phyloP scores from a whole-genome alignment of 2,329 filamentous ascomycete genomes.

The Clonostachys solani region DNA sequence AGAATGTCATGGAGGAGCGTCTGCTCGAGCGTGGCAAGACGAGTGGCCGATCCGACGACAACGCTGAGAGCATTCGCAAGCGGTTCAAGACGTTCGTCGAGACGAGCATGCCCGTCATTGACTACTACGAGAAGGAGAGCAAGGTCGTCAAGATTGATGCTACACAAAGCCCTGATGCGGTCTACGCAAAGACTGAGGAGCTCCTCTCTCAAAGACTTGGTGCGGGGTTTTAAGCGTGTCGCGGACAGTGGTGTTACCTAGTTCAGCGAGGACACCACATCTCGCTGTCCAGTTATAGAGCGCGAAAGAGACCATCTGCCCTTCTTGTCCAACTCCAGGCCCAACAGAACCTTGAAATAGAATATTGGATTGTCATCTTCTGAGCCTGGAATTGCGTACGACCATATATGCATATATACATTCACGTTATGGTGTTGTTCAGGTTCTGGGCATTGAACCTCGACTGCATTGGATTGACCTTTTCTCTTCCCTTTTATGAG shows the following conservation, averaged over 20 bases:
- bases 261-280: too few relatives aligned
- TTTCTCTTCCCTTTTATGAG: too few relatives aligned
- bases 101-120: conserved; percentile 95
- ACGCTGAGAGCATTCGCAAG: conserved; percentile 93
- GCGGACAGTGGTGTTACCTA: neutral
- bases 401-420: too few relatives aligned
- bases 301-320: too few relatives aligned
- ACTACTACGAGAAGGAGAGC: conserved; percentile 72
- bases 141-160: conserved; percentile 80
- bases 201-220: conserved; percentile 46
- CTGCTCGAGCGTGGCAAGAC: conserved; percentile 90
- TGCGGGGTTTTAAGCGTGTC: conserved; percentile 15
- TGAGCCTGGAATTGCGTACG: too few relatives aligned
- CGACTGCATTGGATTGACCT: too few relatives aligned
- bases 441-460: too few relatives aligned
- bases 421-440: too few relatives aligned
- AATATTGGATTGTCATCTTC: too few relatives aligned
- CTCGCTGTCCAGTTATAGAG: too few relatives aligned
- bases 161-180: conserved; percentile 58
- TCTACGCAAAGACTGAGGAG: conserved; percentile 49
- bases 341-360: too few relatives aligned
- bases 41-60: conserved; percentile 87
- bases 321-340: too few relatives aligned
- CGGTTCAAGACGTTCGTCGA: conserved; percentile 91
- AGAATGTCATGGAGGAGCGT: conserved; percentile 80